Base-by-base conservation (phyloP, 1,284 basidiomycete genomes). In the Austroboletus rostrupii region DNA sequence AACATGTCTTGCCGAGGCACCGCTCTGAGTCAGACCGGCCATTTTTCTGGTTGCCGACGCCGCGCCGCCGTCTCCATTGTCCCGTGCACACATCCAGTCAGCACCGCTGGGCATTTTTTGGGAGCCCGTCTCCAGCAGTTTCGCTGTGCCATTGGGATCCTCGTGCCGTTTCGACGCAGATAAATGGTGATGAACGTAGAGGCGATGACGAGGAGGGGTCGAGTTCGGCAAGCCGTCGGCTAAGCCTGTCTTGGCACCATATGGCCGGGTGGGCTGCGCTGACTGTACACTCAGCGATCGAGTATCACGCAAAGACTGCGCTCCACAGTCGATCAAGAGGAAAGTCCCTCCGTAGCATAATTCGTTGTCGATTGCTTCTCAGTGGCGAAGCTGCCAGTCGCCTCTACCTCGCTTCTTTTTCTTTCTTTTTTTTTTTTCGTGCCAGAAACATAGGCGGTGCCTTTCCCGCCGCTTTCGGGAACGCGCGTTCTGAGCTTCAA, bases 401-500 rank as follows among this genome's bases (percentile, higher is more conserved):
- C 35, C 14, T 2, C 14, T 17, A n/a, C 35, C 14, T 2, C 5
- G 8, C 16, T 5, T 35, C 14, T 17, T 7, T 17, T 6, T 2
- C 35, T 43, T 12, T 40, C 8, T 35, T 12, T 4, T n/a, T 11
- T 31, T 38, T 52, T 46, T 48, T 10, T 10, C 2, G 3, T 39
- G 9, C 26, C 1, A 13, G 14, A 45, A 49, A 21, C 13, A 31
- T 31, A 50, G 57, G 53, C 53, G 29, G 57, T 67, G 57, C 47
- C 7, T 52, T 53, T 53, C 50, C 58, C 53, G 48, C 48, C 38
- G 29, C 17, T 20, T 45, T 48, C 53, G 54, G 62, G 43, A 62
- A 63, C 50, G 43, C 54, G 63, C 66, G 53, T 61, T 72, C 73
- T 74, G 73, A 74, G 73, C 57, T 66, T 72, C 67, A 76, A 75